phyloP scores from a whole-genome alignment of 2,329 filamentous ascomycete species.

The Xylaria sp. region DNA sequence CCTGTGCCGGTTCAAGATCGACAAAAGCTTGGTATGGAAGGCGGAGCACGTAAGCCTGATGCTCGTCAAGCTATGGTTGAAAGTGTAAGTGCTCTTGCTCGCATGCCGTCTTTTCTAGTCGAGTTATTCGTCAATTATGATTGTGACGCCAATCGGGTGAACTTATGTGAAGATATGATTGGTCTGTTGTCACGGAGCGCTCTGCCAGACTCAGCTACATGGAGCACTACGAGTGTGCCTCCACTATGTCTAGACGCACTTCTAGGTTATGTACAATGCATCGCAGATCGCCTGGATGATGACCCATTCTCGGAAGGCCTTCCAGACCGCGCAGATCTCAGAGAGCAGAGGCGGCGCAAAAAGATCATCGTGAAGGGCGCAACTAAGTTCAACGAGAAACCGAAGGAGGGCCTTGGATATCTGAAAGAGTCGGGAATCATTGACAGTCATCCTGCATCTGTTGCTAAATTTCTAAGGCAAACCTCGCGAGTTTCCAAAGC shows the following conservation, averaged over 20 bases:
- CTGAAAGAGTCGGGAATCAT: constrained; percentile 89
- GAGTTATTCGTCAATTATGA: constrained; percentile 99
- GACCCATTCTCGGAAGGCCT: constrained; percentile 71
- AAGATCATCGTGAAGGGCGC: constrained; percentile 89
- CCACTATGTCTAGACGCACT: constrained; percentile 93
- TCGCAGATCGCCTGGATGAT: constrained; percentile 85
- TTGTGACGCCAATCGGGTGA: constrained; percentile 89
- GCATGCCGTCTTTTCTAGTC: constrained; percentile 93
- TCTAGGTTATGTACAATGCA: constrained; percentile 88
- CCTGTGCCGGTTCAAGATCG: constrained; percentile 92
- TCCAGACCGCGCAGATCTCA: constrained; percentile 71
- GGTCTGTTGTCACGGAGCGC: constrained; percentile 93
- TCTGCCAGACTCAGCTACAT: constrained; percentile 95
- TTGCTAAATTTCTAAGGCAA: constrained; percentile 88
- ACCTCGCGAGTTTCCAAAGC: constrained; percentile 91
- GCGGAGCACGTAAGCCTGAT: constrained; percentile 90
- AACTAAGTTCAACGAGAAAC: constrained; percentile 93
- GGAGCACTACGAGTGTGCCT: constrained; percentile 98
- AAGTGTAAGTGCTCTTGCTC: constrained; percentile 87
- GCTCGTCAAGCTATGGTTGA: constrained; percentile 98
- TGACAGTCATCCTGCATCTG: constrained; percentile 76
- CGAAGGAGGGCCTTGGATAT: constrained; percentile 87
- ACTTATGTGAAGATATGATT: constrained; percentile 95
- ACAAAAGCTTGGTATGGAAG: constrained; percentile 91
- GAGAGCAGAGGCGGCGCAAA: constrained; percentile 80